Base-by-base conservation (phyloP, 2,329 filamentous ascomycete genomes). In the Parastagonospora avenae region DNA sequence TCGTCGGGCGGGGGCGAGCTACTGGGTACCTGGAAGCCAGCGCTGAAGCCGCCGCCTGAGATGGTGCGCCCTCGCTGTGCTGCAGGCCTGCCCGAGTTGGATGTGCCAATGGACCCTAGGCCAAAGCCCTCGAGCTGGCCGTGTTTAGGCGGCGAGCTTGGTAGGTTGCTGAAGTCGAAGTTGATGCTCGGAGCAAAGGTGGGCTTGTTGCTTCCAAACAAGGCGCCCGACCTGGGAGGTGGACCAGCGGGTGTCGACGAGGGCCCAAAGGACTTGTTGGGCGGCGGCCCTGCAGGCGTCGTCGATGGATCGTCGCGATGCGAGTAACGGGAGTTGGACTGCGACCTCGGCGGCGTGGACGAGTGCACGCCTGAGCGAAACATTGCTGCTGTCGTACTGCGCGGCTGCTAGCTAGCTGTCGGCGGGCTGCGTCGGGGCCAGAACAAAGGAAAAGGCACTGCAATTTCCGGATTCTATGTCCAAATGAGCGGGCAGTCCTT, bases 211-310 rank as follows among this genome's bases (percentile, higher is more conserved):
- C 77, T 81, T 44, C 79, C 79, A 57, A 83, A 80, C 15, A 80
- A 61, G 37, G 76, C 59, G 55, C 45, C 59, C 47, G 59, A 54
- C 6, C 79, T 78, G 27, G 81, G 80, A 40, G 82, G 82, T 15
- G 76, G 76, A 2, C 80, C 82, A 49, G 78, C 76, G 29, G 83
- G 83, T 16, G 82, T 85, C 46, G 83, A 83, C n/a, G 82, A 84
- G 38, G 64, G 54, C 70, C 72, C 51, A 75, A 77, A 55, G 16
- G 59, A 60, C 9, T 54, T 42, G 38, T 80, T 81, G 24, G 82
- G 82, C 1, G 83, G 82, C 50, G 76, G 78, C 35, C 82, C 83
- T 40, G 80, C 81, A 45, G 83, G 83, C 12, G 83, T 85, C 15
- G 82, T 84, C 5, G 83, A 85, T 38, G 80, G 75, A 35, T 73